Conservation (phyloP, 352 stramenopile species). For the Globisporangium irregulare region DNA sequence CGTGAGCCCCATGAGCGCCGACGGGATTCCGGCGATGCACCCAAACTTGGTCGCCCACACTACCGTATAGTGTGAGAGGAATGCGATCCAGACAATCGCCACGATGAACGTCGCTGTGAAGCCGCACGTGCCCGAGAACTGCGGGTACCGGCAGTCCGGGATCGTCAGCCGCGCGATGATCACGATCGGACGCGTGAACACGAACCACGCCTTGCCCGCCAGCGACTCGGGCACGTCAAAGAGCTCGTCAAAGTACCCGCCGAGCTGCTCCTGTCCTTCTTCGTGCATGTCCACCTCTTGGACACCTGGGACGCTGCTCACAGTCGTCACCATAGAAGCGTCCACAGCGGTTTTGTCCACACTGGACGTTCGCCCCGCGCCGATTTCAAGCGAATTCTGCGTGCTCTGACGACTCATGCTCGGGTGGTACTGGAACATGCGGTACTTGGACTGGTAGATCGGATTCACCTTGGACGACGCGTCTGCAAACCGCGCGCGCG, state of each 20-base stretch:
- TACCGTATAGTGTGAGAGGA: slow-evolving; percentile 74
- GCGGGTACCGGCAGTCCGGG: slow-evolving; percentile 63
- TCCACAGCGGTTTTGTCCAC: neutral
- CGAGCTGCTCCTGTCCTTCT: slow-evolving; percentile 29
- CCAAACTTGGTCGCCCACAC: slow-evolving; percentile 57
- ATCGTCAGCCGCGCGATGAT: slow-evolving; percentile 66
- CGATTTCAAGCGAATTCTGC: slow-evolving; percentile 10
- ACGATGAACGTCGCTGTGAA: slow-evolving; percentile 58
- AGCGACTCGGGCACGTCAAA: slow-evolving; percentile 36
- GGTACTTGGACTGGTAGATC: slow-evolving; percentile 65
- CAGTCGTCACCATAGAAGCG: neutral
- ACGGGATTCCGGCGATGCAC: slow-evolving; percentile 66
- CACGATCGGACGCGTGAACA: slow-evolving; percentile 67
- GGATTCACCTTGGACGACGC: slow-evolving; percentile 44
- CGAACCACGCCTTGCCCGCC: slow-evolving; percentile 53
- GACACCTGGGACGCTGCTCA: neutral
- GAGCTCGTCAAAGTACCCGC: slow-evolving; percentile 62
- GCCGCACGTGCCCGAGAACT: slow-evolving; percentile 42
- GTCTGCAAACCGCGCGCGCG: slow-evolving; percentile 28
- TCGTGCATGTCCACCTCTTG: neutral
- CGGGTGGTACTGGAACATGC: slow-evolving; percentile 64
- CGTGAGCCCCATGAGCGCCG: slow-evolving; percentile 74
- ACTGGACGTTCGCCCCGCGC: neutral
- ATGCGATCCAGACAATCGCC: slow-evolving; percentile 69
- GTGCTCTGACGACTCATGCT: slow-evolving; percentile 21